These are phyloP conservation scores for Raddia distichophylla DNA, from an alignment of 176 grass and related monocot species.

Conservation along the genomic window DNA sequence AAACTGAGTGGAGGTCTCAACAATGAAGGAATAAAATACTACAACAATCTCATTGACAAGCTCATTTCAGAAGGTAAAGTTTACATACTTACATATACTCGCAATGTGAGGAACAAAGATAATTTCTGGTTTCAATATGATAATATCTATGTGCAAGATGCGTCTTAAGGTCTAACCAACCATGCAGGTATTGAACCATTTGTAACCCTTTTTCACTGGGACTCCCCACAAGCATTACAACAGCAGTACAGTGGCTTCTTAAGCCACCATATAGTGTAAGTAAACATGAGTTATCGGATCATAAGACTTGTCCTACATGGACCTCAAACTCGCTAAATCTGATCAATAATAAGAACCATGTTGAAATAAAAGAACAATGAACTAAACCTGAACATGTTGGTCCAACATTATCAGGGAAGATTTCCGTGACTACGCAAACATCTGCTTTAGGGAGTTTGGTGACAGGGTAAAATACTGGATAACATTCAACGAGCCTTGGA, in stretches of 20 bases:
- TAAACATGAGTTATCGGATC: conserved; percentile 20
- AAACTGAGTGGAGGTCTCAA: conserved; percentile 70
- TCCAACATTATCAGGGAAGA: conserved; percentile 62
- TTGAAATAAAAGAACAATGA: conserved; percentile 29
- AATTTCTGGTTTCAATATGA: conserved; percentile 9
- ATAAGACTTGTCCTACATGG: background rate
- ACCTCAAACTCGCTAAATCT: background rate
- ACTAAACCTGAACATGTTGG: background rate
- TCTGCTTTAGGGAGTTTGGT: conserved; percentile 83
- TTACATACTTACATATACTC: background rate
- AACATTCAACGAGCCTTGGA: conserved; percentile 88
- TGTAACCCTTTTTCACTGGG: conserved; percentile 91
- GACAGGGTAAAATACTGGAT: conserved; percentile 88
- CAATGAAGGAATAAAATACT: conserved; percentile 83
- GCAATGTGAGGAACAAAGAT: background rate
- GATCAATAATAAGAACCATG: conserved; percentile 19
- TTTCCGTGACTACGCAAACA: conserved; percentile 61
- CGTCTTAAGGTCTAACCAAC: conserved; percentile 15
- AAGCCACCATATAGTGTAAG: conserved; percentile 69
- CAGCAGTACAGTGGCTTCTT: conserved; percentile 79
- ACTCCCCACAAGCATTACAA: conserved; percentile 80
- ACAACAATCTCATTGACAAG: conserved; percentile 75
- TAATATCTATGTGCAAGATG: background rate
- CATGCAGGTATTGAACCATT: conserved; percentile 78
- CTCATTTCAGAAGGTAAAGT: conserved; percentile 70